Conservation (phyloP, 2,329 filamentous ascomycete genomes). For the Aspergillus sp. region DNA sequence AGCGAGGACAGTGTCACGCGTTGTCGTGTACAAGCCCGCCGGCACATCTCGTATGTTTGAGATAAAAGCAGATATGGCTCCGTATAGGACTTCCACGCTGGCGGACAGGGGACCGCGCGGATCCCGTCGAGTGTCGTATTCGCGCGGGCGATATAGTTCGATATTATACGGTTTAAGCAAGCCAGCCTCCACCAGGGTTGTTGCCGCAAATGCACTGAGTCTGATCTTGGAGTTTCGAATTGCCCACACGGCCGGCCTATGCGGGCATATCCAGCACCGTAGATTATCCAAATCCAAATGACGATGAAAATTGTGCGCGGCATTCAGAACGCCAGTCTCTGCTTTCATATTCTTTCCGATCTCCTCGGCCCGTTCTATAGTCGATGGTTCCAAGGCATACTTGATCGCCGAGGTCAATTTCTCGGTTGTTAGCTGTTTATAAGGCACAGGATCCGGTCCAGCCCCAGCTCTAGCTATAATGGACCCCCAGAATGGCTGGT, state of each 20-base stretch:
- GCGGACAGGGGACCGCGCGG: conserved; percentile 73
- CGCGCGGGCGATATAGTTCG: conserved; percentile 58
- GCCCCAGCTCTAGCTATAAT: conserved; percentile 67
- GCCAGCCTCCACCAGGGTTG: conserved; percentile 57
- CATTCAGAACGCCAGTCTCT: conserved; percentile 56
- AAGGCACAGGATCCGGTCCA: conserved; percentile 61
- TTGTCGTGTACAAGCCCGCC: conserved; percentile 36
- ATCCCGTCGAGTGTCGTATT: conserved; percentile 71
- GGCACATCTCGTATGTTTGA: conserved; percentile 73
- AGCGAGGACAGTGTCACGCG: background rate
- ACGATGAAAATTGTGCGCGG: conserved; percentile 62
- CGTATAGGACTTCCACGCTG: conserved; percentile 67
- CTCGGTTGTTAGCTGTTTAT: conserved; percentile 58
- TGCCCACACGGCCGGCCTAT: conserved; percentile 64
- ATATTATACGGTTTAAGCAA: conserved; percentile 61
- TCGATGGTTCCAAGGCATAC: conserved; percentile 53
- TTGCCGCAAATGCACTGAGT: conserved; percentile 65
- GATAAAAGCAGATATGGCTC: conserved; percentile 70
- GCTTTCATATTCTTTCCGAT: conserved; percentile 58
- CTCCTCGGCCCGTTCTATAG: conserved; percentile 47
- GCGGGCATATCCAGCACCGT: conserved; percentile 61
- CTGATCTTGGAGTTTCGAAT: conserved; percentile 58
- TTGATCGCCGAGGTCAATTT: conserved; percentile 58
- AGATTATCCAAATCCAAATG: conserved; percentile 59
- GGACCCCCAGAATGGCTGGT: conserved; percentile 75